Base-by-base conservation (phyloP, 371 early-diverging fungal species). In the Actinomucor elegans region DNA sequence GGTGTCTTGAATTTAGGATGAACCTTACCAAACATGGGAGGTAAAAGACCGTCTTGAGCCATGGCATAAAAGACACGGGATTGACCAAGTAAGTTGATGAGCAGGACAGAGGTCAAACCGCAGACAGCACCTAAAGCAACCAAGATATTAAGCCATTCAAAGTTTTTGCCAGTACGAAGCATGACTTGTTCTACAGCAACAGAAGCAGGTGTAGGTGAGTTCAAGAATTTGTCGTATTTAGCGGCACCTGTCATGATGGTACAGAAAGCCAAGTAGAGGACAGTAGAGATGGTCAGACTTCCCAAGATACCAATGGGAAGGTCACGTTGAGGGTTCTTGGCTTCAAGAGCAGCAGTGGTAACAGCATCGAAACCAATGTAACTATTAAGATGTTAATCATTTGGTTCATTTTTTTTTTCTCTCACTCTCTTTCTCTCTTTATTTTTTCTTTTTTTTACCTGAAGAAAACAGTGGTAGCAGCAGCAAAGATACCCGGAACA, bases 351-450 rank as follows among this genome's bases (percentile, higher is more conserved):
- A 2, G 88, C 86, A 0, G 95, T 94, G 0, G 93, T 88, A 10
- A 94, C 89, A 8, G 91, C 83, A 66, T 94, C 96, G 67, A 93
- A 94, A 17, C 94, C 94, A 67, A 91, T 88, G 57, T 91, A 94
- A 12, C 92, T 86, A 45, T 20, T 8, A 24, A 26, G 7, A 28
- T 23, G 24, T 40, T 40, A 40, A 24, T 40, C n/a, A n/a, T n/a
- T n/a, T n/a, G n/a, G n/a, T n/a, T n/a, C n/a, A n/a, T n/a, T n/a
- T n/a, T 20, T 5, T 20, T 23, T 10, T 23, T 4, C 24, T n/a
- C 7, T 3, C 11, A 15, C 26, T 27, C 1, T n/a, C 15, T 27
- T n/a, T 43, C 15, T 27, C 8, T 27, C n/a, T n/a, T n/a, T n/a
- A n/a, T n/a, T n/a, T n/a, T n/a, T n/a, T n/a, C n/a, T n/a, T n/a